phyloP scores from a whole-genome alignment of 768 basidiomycete genomes.

The Suillus cothurnatus region DNA sequence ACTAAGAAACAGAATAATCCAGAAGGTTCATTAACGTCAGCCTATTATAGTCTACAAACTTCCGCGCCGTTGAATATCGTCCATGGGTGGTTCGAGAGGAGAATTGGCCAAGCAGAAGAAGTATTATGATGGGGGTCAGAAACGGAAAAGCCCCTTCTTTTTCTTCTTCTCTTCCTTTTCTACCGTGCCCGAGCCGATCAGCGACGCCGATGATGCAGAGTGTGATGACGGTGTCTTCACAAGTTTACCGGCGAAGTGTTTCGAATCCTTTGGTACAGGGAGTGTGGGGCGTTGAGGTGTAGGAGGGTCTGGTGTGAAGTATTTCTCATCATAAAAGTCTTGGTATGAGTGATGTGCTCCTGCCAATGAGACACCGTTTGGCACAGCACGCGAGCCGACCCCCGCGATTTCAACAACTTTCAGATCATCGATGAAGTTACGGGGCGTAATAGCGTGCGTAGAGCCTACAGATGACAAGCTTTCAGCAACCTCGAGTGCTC shows the following conservation, averaged over 20 bases:
- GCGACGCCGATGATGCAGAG: conserved; percentile 53
- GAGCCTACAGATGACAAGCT: conserved; percentile 60
- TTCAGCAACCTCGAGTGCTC: conserved; percentile 49
- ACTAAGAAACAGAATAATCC: conserved; percentile 5
- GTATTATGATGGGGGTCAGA: conserved; percentile 36
- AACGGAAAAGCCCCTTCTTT: conserved; percentile 71
- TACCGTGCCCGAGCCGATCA: conserved; percentile 37
- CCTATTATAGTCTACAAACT: conserved; percentile 11
- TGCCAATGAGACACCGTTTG: conserved; percentile 65
- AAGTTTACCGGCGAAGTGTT: conserved; percentile 36
- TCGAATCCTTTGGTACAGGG: conserved; percentile 15
- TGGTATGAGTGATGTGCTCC: conserved; percentile 59
- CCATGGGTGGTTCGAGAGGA: not conserved
- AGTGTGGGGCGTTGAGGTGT: conserved; percentile 29
- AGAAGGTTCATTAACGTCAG: conserved; percentile 11
- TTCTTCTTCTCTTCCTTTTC: conserved; percentile 75
- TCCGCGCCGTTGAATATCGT: not conserved
- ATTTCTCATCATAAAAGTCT: conserved; percentile 80
- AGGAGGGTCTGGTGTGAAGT: conserved; percentile 66
- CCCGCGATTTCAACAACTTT: conserved; percentile 88
- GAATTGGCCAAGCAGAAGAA: not conserved
- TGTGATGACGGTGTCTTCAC: conserved; percentile 47
- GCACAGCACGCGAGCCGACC: conserved; percentile 70
- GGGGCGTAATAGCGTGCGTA: conserved; percentile 83
- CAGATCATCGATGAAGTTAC: conserved; percentile 83